Evolutionary conservation across 2,329 filamentous ascomycete species (phyloP), one percentile per base, ranked within the genome.

Genomic region (Microsporum canis): DNA sequence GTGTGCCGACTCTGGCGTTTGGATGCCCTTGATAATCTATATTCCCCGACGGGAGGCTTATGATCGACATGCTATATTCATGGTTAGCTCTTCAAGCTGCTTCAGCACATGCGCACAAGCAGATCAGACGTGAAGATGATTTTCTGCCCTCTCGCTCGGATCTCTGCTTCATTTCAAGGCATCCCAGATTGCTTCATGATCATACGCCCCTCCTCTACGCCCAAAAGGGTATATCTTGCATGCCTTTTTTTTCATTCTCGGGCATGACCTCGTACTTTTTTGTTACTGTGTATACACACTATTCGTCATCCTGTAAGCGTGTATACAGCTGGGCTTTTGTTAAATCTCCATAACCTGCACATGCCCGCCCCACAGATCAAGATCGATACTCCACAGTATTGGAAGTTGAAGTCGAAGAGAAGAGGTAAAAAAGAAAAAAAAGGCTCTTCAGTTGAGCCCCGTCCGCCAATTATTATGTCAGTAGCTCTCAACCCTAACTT

Each of bases 361-460:
- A 55, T 49, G 27, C 8, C 49, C n/a, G 49, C 49, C 49, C 49
- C 49, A 55, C 49, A 34, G 49, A 55, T 55, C 49, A 55, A 55
- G 49, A 55, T 55, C 14, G 23, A 23, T 49, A 31, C 33, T 36
- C 49, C 49, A 36, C 49, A 55, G 39, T 31, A 6, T 55, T 10
- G 34, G 49, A 55, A n/a, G 33, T 34, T 34, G 23, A 53, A n/a
- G 29, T 10, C 4, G 33, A 55, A 36, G n/a, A 2, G 14, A 55
- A 23, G 17, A 27, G 23, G 10, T 4, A 23, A 31, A 49, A 27
- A 17, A 23, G 45, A 27, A 34, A 23, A 17, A 36, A 14, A n/a
- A 34, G 29, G 5, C 12, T 34, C 49, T 36, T 23, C 33, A 36
- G 29, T 17, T 36, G n/a, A 55, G 14, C 49, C 49, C 49, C 49